phyloP scores from a whole-genome alignment of 176 grass and related monocot genomes.

The Panicum miliaceum region DNA sequence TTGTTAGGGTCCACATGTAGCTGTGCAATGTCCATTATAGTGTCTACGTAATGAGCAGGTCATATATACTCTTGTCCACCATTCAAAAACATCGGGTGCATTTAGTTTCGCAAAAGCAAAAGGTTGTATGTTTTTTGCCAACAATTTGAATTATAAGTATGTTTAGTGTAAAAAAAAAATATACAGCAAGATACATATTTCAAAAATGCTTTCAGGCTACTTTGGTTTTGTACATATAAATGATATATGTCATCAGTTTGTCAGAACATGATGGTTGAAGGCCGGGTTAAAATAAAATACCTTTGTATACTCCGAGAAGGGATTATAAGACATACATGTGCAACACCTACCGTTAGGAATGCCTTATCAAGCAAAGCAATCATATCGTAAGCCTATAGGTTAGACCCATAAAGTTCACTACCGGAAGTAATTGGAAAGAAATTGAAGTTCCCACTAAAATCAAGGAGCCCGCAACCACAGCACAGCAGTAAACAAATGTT shows the following conservation, averaged over 20 bases:
- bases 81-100: not conserved
- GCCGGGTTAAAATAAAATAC: not conserved
- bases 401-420: not conserved
- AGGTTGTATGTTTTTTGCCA: not conserved
- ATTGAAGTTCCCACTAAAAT: slow-evolving; percentile 6
- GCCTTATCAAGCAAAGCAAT: not conserved
- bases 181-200: not conserved
- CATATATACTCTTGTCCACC: not conserved
- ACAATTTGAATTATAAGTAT: not conserved
- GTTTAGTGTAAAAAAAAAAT: not conserved
- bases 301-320: not conserved
- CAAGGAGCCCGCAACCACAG: not conserved
- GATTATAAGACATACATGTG: not conserved
- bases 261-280: not conserved
- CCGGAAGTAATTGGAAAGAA: not conserved
- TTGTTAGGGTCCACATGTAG: not conserved
- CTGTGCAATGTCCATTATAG: not conserved
- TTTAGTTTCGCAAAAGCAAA: not conserved
- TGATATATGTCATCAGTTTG: not conserved
- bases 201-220: not conserved
- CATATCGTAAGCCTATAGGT: not conserved
- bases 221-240: not conserved
- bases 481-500: not conserved
- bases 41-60: not conserved
- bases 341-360: not conserved